These are phyloP conservation scores for Rhipidocladum racemiflorum DNA, from an alignment of 176 grass and related monocot species.

Conservation along the genomic window DNA sequence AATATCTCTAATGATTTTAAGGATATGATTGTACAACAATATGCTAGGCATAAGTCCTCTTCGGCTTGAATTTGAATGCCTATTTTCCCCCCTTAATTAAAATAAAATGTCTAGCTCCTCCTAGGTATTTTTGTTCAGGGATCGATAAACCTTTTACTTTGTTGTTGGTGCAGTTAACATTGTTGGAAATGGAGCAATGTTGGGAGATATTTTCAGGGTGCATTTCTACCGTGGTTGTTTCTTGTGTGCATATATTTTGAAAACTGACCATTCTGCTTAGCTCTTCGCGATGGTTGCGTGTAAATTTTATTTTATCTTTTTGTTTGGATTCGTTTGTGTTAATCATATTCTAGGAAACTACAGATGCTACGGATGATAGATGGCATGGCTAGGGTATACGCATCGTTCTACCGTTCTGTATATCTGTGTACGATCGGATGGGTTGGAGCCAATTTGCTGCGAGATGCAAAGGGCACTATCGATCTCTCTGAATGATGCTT, in stretches of 20 bases:
- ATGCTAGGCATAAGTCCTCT: too few relatives aligned
- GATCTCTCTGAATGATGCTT: too few relatives aligned
- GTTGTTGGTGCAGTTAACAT: conserved; percentile 47
- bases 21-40: too few relatives aligned
- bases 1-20: too few relatives aligned
- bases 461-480: too few relatives aligned
- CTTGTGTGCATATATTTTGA: not conserved
- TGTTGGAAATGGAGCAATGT: conserved; percentile 53
- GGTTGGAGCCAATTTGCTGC: too few relatives aligned
- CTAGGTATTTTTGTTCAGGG: not conserved
- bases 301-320: not conserved
- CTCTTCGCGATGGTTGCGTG: not conserved
- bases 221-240: not conserved
- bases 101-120: too few relatives aligned
- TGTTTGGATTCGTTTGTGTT: not conserved
- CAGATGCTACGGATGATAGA: conserved; percentile 22
- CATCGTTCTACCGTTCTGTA: conserved; percentile 19
- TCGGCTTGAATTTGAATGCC: too few relatives aligned
- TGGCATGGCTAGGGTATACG: conserved; percentile 26
- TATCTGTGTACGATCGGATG: not conserved
- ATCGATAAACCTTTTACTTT: conserved; percentile 13
- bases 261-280: not conserved
- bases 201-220: conserved; percentile 74
- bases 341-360: conserved; percentile 30
- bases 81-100: too few relatives aligned